Percentiles rank a stretch among this genome's conserved stretches.
phyloP scores from a whole-genome alignment of 495 filamentous ascomycete genomes.

The Acidomyces sp. region DNA sequence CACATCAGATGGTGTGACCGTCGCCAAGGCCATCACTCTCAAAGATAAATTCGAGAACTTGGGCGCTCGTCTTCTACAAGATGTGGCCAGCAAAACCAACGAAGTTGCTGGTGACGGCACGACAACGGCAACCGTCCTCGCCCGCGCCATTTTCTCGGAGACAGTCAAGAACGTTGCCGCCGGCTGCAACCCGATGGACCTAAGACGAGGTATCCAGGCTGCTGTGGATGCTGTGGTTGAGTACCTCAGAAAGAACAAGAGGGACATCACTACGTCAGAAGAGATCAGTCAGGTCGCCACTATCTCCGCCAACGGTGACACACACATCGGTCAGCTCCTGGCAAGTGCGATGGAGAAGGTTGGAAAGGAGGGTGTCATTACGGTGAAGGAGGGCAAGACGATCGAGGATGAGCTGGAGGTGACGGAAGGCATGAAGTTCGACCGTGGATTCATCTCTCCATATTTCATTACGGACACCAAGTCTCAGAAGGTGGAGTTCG shows the following conservation, averaged over 20 bases:
- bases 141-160: conserved; percentile 97
- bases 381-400: conserved; percentile 98
- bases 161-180: conserved; percentile 99
- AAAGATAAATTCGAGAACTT: conserved; percentile 99
- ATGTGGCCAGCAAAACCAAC: conserved; percentile 98
- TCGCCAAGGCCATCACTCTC: conserved; percentile 79
- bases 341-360: conserved; percentile 99
- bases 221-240: conserved; percentile 89
- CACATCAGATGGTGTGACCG: conserved; percentile 89
- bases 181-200: conserved; percentile 99
- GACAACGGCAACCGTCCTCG: conserved; percentile 92
- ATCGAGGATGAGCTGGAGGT: conserved; percentile 95
- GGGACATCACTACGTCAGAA: conserved; percentile 90
- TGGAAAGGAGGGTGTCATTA: conserved; percentile 99
- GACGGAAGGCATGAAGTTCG: conserved; percentile 99
- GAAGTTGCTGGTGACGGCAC: conserved; percentile 97
- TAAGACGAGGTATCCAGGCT: conserved; percentile 89
- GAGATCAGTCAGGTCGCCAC: conserved; percentile 98
- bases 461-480: conserved; percentile 99
- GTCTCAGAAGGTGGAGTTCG: conserved; percentile 96
- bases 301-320: conserved; percentile 93
- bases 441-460: conserved; percentile 93
- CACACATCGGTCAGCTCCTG: conserved; percentile 88
- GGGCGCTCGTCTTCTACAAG: conserved; percentile 88
- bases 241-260: conserved; percentile 85